Evolutionary conservation across 768 basidiomycete genomes (phyloP).

Genomic region (Leccinum subtestaceum): DNA sequence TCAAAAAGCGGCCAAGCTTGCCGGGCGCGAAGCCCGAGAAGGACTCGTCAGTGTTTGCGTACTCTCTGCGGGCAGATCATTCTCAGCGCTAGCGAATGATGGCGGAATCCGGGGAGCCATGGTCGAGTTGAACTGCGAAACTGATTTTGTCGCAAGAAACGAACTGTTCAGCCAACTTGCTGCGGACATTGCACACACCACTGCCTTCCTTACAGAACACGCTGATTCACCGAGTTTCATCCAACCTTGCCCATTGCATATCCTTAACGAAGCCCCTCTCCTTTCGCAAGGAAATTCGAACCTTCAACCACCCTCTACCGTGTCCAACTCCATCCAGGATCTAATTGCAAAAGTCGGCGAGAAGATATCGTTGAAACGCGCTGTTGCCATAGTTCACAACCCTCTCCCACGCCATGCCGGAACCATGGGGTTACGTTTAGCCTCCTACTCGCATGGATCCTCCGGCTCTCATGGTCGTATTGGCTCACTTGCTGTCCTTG

Average conservation of each 20-base stretch:
- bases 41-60: conserved; percentile 79
- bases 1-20: conserved; percentile 80
- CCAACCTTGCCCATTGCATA: conserved; percentile 48
- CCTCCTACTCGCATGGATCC: conserved; percentile 61
- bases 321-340: conserved; percentile 63
- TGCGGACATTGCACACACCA: conserved; percentile 77
- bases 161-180: conserved; percentile 77
- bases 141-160: conserved; percentile 92
- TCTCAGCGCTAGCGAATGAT: conserved; percentile 30
- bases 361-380: conserved; percentile 70
- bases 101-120: conserved; percentile 73
- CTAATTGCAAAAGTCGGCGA: conserved; percentile 77
- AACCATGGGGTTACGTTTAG: conserved; percentile 44
- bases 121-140: conserved; percentile 94
- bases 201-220: conserved; percentile 66
- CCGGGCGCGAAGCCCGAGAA: conserved; percentile 68
- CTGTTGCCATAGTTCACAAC: conserved; percentile 39
- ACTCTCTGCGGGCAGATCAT: conserved; percentile 58
- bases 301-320: conserved; percentile 44
- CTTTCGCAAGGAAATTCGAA: conserved; percentile 38
- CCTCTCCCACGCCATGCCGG: conserved; percentile 35
- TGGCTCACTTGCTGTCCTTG: conserved; percentile 55
- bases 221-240: conserved; percentile 37
- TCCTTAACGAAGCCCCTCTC: conserved; percentile 64
- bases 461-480: conserved; percentile 56